These are phyloP conservation scores for Eleusine indica DNA, from an alignment of 176 grass and related monocot species.

Conservation along the genomic window DNA sequence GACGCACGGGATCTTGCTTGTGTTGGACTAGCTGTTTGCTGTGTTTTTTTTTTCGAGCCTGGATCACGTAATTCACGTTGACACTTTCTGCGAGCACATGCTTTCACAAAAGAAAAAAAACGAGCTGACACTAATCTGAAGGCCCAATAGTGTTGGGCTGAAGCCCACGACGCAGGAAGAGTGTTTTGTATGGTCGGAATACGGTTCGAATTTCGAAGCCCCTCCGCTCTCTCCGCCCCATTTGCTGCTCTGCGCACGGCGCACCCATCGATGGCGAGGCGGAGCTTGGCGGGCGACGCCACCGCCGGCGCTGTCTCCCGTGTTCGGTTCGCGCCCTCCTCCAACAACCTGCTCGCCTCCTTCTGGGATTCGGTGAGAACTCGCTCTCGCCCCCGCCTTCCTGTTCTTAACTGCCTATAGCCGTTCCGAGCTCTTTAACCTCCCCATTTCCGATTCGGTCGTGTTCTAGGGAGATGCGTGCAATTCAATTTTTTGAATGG, in stretches of 20 bases:
- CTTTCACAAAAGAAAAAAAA: neutral
- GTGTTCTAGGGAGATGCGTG: neutral
- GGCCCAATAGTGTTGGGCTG: neutral
- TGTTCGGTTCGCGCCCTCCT: slow-evolving; percentile 62
- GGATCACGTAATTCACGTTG: neutral
- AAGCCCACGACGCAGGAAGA: neutral
- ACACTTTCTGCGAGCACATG: neutral
- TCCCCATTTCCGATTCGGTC: neutral
- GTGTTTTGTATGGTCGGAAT: neutral
- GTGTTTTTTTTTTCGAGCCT: neutral
- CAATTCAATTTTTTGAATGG: neutral
- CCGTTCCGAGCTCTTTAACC: neutral
- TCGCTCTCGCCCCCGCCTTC: neutral
- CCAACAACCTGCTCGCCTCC: slow-evolving; percentile 64
- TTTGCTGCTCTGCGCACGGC: neutral
- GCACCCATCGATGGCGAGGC: slow-evolving; percentile 37
- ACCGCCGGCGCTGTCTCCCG: slow-evolving; percentile 55
- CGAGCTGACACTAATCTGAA: no score
- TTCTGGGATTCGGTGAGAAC: slow-evolving; percentile 64
- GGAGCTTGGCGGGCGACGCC: slow-evolving; percentile 23
- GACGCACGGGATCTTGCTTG: neutral
- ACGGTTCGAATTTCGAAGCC: neutral
- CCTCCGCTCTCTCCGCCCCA: neutral
- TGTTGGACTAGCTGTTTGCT: neutral
- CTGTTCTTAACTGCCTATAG: neutral